phyloP scores from a whole-genome alignment of 2,329 filamentous ascomycete genomes.

The Alternaria sp. region DNA sequence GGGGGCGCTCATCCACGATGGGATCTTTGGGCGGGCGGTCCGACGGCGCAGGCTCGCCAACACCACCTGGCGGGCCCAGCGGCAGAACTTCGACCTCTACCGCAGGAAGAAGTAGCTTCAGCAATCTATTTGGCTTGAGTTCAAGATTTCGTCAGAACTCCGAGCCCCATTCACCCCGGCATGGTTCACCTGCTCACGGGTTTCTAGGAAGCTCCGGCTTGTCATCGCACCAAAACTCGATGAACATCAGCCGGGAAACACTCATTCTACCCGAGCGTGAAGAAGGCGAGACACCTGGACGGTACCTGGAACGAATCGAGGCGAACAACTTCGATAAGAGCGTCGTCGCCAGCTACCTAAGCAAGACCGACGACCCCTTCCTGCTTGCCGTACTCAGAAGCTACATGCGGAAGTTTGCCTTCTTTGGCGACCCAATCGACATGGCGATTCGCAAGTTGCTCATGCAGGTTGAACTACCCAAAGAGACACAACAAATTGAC shows the following conservation, averaged over 20 bases:
- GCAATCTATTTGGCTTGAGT: slow-evolving; percentile 79
- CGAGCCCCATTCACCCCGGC: slow-evolving; percentile 66
- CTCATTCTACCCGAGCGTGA: slow-evolving; percentile 75
- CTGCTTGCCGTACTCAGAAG: slow-evolving; percentile 83
- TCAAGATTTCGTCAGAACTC: slow-evolving; percentile 81
- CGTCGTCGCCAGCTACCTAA: slow-evolving; percentile 82
- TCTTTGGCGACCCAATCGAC: slow-evolving; percentile 96
- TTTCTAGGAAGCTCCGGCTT: slow-evolving; percentile 73
- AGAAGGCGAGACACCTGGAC: slow-evolving; percentile 88
- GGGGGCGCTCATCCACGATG: slow-evolving; percentile 87
- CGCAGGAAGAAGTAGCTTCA: slow-evolving; percentile 87
- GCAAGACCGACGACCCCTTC: slow-evolving; percentile 86
- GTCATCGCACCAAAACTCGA: slow-evolving; percentile 80
- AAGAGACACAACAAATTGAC: slow-evolving; percentile 98
- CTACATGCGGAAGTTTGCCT: slow-evolving; percentile 93
- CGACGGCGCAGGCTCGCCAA: slow-evolving; percentile 71
- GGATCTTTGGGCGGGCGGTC: slow-evolving; percentile 79
- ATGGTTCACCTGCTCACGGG: slow-evolving; percentile 65
- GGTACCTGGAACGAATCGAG: slow-evolving; percentile 84
- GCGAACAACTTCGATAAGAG: slow-evolving; percentile 78
- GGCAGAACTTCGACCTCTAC: slow-evolving; percentile 81
- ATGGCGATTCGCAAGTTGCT: slow-evolving; percentile 95
- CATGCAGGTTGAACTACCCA: slow-evolving; percentile 95
- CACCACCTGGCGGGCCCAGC: slow-evolving; percentile 51
- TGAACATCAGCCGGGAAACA: slow-evolving; percentile 76